Evolutionary conservation across 139 green algal species (phyloP).

Genomic region (Chlorella sp.): DNA sequence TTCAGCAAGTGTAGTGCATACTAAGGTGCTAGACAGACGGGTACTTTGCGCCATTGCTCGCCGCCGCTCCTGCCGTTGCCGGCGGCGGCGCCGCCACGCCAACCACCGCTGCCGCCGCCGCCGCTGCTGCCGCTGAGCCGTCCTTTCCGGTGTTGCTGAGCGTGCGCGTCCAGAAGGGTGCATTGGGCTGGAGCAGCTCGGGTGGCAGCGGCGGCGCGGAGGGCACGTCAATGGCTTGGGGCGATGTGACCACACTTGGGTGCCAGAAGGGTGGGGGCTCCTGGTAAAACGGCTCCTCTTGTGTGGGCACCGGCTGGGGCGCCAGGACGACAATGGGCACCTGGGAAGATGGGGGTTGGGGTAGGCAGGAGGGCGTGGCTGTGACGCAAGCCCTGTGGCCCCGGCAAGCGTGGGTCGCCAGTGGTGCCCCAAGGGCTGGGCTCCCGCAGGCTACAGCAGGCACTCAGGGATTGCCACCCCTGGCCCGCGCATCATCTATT

Average conservation of each 20-base stretch:
- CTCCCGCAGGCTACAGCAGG: too few species aligned
- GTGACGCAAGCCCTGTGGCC: too few species aligned
- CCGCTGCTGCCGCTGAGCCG: neutral
- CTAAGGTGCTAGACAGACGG: too few species aligned
- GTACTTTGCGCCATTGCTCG: too few species aligned
- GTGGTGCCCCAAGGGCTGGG: too few species aligned
- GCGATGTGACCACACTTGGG: neutral
- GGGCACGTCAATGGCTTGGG: conserved; percentile 6
- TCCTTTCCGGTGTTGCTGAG: neutral
- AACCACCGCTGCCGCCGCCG: neutral
- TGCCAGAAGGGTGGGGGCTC: conserved; percentile 10
- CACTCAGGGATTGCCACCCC: too few species aligned
- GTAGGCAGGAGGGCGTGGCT: too few species aligned
- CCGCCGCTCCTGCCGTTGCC: too few species aligned
- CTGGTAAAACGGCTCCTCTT: neutral
- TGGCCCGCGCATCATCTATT: too few species aligned
- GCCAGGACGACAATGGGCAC: conserved; percentile 16
- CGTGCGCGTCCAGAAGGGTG: conserved; percentile 10
- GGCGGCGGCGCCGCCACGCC: neutral
- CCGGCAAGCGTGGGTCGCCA: too few species aligned
- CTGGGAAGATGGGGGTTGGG: neutral
- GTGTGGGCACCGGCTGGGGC: conserved; percentile 1
- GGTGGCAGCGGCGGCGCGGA: conserved; percentile 1
- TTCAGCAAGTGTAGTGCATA: too few species aligned
- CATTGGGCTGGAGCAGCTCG: conserved; percentile 22